phyloP scores from a whole-genome alignment of 148 eudicot species.

The Arctostaphylos glauca region DNA sequence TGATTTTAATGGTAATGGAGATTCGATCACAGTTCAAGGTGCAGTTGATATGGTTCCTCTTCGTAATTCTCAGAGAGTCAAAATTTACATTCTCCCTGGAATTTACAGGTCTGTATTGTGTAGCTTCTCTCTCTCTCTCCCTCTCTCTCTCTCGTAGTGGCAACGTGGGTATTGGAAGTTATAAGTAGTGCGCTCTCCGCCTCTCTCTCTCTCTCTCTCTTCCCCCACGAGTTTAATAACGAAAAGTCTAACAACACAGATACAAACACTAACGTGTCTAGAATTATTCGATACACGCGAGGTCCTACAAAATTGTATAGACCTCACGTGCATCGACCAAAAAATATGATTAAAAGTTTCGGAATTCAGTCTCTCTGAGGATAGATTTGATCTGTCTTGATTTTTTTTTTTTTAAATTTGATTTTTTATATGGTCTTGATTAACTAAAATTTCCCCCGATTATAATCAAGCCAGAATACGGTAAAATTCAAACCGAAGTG shows the following conservation, averaged over 20 bases:
- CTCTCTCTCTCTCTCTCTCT: not conserved
- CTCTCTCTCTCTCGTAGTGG: not conserved
- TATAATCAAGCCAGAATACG: no score
- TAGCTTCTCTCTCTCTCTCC: not conserved
- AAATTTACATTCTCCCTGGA: conserved; percentile 77
- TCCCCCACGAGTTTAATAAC: not conserved
- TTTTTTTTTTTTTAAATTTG: no score
- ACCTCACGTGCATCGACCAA: not conserved
- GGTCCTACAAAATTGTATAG: not conserved
- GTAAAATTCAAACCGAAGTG: no score
- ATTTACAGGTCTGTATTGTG: conserved; percentile 58
- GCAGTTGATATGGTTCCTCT: conserved; percentile 80
- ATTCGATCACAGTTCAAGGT: conserved; percentile 75
- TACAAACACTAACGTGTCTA: no score
- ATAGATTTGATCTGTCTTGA: no score
- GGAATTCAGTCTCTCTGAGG: no score
- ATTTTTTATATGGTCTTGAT: no score
- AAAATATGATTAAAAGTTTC: not conserved
- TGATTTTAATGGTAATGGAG: conserved; percentile 63
- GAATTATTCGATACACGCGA: no score
- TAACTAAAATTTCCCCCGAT: no score
- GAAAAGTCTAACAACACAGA: no score
- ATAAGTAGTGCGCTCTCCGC: not conserved
- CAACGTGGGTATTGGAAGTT: conserved; percentile 10
- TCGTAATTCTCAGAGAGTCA: conserved; percentile 57